Percentiles rank a stretch among this genome's conserved stretches.
phyloP scores from a whole-genome alignment of 2,329 filamentous ascomycete genomes.

The Cytospora chrysosperma region DNA sequence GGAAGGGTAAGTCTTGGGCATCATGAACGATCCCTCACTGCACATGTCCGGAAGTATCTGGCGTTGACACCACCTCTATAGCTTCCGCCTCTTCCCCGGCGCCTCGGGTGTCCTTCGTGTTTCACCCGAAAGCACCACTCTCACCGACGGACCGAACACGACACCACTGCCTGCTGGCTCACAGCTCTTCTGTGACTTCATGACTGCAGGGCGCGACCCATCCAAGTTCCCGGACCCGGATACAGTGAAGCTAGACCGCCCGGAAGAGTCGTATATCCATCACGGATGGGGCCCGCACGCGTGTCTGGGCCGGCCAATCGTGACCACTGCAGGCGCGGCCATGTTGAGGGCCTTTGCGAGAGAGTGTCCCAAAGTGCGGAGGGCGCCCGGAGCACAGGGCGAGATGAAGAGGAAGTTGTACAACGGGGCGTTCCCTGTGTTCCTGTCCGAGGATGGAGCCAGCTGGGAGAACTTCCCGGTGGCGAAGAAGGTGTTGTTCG shows the following conservation, averaged over 20 bases:
- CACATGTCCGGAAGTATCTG: neutral
- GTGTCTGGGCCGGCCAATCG: neutral
- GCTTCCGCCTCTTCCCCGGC: constrained; percentile 4
- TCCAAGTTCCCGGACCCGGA: neutral
- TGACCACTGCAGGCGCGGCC: constrained; percentile 3
- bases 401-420: neutral
- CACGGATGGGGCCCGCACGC: constrained; percentile 2
- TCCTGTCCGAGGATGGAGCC: constrained; percentile 2
- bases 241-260: neutral
- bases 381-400: constrained; percentile 2
- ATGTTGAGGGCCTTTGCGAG: constrained; percentile 2
- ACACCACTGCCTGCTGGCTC: neutral
- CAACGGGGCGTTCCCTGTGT: constrained; percentile 1
- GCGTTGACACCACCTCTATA: neutral
- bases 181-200: constrained; percentile 1
- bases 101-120: neutral
- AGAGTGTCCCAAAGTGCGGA: constrained; percentile 1
- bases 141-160: neutral
- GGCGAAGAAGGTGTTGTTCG: constrained; percentile 5
- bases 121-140: constrained; percentile 1
- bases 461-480: constrained; percentile 1
- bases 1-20: constrained; percentile 36
- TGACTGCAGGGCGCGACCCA: neutral
- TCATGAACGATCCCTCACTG: neutral
- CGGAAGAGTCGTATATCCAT: constrained; percentile 6